phyloP scores from a whole-genome alignment of 495 filamentous ascomycete species.

The Hypomontagnella monticulosa region DNA sequence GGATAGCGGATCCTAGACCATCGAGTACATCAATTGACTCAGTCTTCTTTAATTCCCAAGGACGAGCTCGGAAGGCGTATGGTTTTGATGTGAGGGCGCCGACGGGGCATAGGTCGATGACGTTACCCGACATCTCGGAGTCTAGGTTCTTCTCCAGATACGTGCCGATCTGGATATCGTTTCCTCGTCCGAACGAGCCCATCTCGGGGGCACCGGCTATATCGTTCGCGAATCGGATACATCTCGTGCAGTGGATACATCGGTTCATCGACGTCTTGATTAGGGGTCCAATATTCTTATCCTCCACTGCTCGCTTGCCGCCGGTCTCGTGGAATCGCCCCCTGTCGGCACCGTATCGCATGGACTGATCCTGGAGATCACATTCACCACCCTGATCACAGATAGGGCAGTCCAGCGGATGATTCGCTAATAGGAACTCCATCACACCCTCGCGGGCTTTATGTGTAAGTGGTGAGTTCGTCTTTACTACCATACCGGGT shows the following conservation, averaged over 20 bases:
- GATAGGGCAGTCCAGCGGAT: constrained; percentile 96
- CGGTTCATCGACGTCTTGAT: constrained; percentile 99
- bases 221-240: constrained; percentile 97
- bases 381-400: constrained; percentile 99
- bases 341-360: constrained; percentile 96
- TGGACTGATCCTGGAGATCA: constrained; percentile 98
- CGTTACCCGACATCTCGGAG: constrained; percentile 93
- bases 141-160: constrained; percentile 93
- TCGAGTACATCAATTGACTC: constrained; percentile 96
- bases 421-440: constrained; percentile 97
- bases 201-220: constrained; percentile 94
- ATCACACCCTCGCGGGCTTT: constrained; percentile 98
- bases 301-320: constrained; percentile 96
- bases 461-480: constrained; percentile 92
- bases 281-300: constrained; percentile 98
- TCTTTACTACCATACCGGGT: constrained; percentile 98
- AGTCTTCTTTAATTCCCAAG: constrained; percentile 93
- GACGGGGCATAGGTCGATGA: constrained; percentile 97
- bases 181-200: constrained; percentile 92
- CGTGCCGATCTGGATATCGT: constrained; percentile 97
- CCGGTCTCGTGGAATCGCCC: constrained; percentile 94
- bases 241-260: constrained; percentile 98
- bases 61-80: constrained; percentile 94
- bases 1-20: constrained; percentile 90
- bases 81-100: constrained; percentile 96